A percentile compares a stretch with the other conserved stretches of the same genome.
Conservation (phyloP, 164 flowering plant genomes). For the Umbellularia californica region DNA sequence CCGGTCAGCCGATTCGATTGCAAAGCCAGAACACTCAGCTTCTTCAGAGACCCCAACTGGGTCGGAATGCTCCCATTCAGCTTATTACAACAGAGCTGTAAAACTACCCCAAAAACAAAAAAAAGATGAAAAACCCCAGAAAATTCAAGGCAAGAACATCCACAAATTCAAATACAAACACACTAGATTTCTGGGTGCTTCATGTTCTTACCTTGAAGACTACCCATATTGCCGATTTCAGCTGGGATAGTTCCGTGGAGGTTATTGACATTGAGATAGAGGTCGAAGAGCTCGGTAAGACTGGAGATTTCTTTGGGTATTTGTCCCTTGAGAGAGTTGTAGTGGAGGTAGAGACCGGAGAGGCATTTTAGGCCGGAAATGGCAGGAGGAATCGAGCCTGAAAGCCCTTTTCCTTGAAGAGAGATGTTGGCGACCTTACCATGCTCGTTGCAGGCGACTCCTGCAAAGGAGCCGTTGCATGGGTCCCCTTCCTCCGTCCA, state of each 20-base stretch:
- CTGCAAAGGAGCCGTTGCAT: conserved; percentile 64
- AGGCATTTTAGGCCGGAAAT: conserved; percentile 63
- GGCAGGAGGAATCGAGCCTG: conserved; percentile 57
- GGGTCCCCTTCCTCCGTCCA: conserved; percentile 61
- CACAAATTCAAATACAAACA: not conserved
- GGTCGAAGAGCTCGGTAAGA: conserved; percentile 60
- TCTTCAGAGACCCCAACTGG: conserved; percentile 66
- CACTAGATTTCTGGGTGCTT: not conserved
- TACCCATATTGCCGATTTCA: conserved; percentile 61
- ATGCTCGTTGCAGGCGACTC: conserved; percentile 70
- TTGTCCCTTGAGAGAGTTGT: conserved; percentile 58
- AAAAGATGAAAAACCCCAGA: not conserved
- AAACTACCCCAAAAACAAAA: conserved; percentile 40
- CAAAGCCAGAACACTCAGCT: conserved; percentile 67
- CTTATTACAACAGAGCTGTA: conserved; percentile 82
- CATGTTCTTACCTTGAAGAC: conserved; percentile 63
- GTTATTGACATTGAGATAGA: conserved; percentile 81
- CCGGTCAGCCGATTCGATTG: conserved; percentile 67
- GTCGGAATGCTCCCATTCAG: conserved; percentile 80
- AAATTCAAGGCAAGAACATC: not conserved
- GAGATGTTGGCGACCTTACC: conserved; percentile 81
- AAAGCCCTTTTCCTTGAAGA: conserved; percentile 73
- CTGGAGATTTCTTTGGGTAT: conserved; percentile 73
- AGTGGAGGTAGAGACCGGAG: conserved; percentile 86
- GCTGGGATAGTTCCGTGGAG: conserved; percentile 70